Base-by-base conservation (phyloP, 1,284 basidiomycete species). In the Cutaneotrichosporon sp. region DNA sequence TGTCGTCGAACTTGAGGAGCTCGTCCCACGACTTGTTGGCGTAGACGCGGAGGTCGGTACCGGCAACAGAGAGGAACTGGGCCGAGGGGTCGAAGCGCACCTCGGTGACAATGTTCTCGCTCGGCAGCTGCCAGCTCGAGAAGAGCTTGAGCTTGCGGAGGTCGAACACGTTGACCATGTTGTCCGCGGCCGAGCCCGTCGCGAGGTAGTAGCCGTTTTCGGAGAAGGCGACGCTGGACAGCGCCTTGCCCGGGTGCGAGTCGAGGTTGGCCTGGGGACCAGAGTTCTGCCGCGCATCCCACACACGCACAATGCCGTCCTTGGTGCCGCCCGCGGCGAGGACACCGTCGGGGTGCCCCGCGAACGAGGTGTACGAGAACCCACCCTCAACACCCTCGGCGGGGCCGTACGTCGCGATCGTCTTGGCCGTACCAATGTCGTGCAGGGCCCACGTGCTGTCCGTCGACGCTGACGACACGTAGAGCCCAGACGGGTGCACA, bases 181-280 rank as follows among this genome's bases (percentile, higher is more conserved):
- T 87, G 38, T 84, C 81, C 25, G 72, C 62, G 18, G 87, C 86
- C 68, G 87, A 85, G 24, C 90, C 90, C 0, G 90, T 89, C 20
- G 94, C 86, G 68, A 99, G 89, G 75, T 94, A 91, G 82, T 97
- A 99, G 3, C 95, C 95, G 75, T 99, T 99, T 80, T 98, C 97
- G 51, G 92, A 94, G 84, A 99, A 98, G 47, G 89, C 87, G 56
- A 97, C 82, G 3, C 90, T 87, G 71, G 89, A 85, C 64, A 97
- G 85, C 20, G 87, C 85, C 36, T 81, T 80, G 55, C 86, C 85
- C 7, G 69, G 63, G 45, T 86, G 82, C 0, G 90, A 87, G 0
- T 85, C 82, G 63, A 97, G 86, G 27, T 87, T 86, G 1, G 92
- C 92, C n/a, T 90, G 92, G 62, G 92, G 84, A 14, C 85, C 81